A percentile compares a stretch with the other conserved stretches of the same genome.
phyloP scores from a whole-genome alignment of 768 basidiomycete species.

The Mrakia blollopis region DNA sequence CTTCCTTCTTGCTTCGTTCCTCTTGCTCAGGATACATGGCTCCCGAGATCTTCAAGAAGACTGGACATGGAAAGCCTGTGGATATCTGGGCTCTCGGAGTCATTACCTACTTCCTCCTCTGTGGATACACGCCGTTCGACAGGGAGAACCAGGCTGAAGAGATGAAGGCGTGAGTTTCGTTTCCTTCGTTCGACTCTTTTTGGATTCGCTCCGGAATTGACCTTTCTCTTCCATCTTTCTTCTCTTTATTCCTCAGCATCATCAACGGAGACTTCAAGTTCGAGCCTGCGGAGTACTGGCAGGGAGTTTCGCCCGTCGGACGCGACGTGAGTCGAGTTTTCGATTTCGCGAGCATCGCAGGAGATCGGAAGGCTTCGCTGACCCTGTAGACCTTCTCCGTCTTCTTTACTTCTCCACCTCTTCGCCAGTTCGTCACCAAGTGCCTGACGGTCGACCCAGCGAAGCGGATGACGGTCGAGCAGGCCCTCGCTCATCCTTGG shows the following conservation, averaged over 20 bases:
- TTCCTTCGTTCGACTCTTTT: neutral
- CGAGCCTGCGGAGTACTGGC: conserved; percentile 55
- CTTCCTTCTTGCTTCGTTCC: neutral
- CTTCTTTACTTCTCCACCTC: neutral
- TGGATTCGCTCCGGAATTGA: neutral
- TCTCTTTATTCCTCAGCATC: neutral
- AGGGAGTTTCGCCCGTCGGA: conserved; percentile 50
- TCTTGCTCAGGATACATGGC: conserved; percentile 67
- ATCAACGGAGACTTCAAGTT: conserved; percentile 80
- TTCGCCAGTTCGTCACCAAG: conserved; percentile 57
- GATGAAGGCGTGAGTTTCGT: conserved; percentile 63
- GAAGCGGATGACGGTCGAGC: conserved; percentile 68
- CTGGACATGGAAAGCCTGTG: conserved; percentile 90
- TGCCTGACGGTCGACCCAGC: conserved; percentile 83
- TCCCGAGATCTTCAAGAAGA: conserved; percentile 90
- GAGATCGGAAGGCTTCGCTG: neutral
- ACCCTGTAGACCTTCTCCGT: neutral
- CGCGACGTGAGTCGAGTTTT: conserved; percentile 48
- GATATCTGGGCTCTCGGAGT: conserved; percentile 89
- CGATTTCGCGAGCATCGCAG: neutral
- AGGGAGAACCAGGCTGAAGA: conserved; percentile 71
- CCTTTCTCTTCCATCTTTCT: neutral
- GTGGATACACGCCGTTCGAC: conserved; percentile 90
- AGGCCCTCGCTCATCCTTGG: conserved; percentile 74
- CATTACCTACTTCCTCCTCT: conserved; percentile 63